Evolutionary conservation across 1,139 yeast genomes (phyloP).

Genomic region (Diutina siamensis): DNA sequence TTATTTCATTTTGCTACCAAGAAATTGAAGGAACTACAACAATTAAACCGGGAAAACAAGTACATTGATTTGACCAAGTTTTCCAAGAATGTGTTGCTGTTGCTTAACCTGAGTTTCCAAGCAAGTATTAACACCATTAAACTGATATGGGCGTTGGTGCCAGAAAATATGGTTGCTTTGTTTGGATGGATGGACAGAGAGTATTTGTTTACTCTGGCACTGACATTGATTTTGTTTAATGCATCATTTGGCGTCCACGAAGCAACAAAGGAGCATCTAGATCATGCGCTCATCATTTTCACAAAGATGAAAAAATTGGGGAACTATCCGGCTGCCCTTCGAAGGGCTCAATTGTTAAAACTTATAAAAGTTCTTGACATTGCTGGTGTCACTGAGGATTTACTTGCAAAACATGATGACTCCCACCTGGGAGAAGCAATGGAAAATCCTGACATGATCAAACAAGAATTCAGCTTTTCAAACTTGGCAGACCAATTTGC

Average conservation of each 20-base stretch:
- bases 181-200: slow-evolving; percentile 90
- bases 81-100: slow-evolving; percentile 54
- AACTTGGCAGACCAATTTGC: slow-evolving; percentile 2
- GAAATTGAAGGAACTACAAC: slow-evolving; percentile 44
- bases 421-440: background rate
- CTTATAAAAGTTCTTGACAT: slow-evolving; percentile 57
- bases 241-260: slow-evolving; percentile 79
- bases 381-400: slow-evolving; percentile 48
- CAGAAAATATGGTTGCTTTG: slow-evolving; percentile 68
- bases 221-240: slow-evolving; percentile 63
- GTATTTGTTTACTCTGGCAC: slow-evolving; percentile 69
- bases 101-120: slow-evolving; percentile 71
- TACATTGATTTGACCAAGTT: slow-evolving; percentile 59
- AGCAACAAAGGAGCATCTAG: slow-evolving; percentile 60
- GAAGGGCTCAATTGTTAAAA: slow-evolving; percentile 62
- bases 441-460: background rate
- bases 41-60: slow-evolving; percentile 29
- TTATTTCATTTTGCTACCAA: slow-evolving; percentile 69
- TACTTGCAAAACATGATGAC: slow-evolving; percentile 49
- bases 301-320: slow-evolving; percentile 69
- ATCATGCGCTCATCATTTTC: slow-evolving; percentile 60
- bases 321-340: slow-evolving; percentile 64
- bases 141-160: slow-evolving; percentile 60
- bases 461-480: slow-evolving; percentile 1
- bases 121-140: slow-evolving; percentile 74